These are phyloP conservation scores for Fusarium kyushuense DNA, from an alignment of 2,329 filamentous ascomycete genomes.

Conservation along the genomic window DNA sequence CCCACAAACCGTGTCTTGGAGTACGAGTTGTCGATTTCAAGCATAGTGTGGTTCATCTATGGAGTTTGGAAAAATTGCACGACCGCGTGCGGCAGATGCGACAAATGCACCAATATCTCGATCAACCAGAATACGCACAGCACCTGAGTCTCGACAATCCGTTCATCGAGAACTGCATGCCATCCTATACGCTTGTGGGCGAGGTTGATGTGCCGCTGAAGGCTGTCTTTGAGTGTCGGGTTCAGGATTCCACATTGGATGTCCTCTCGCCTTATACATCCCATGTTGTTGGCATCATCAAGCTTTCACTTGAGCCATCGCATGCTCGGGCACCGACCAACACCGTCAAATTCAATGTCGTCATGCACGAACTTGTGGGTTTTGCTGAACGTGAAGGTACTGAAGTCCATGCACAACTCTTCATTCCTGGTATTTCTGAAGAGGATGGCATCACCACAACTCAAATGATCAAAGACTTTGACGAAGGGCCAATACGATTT, in stretches of 20 bases:
- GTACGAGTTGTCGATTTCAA: conserved; percentile 93
- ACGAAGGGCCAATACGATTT: conserved; percentile 91
- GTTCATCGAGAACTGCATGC: conserved; percentile 91
- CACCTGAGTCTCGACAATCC: conserved; percentile 94
- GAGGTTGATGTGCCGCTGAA: conserved; percentile 92
- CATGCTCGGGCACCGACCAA: conserved; percentile 91
- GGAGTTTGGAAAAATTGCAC: conserved; percentile 93
- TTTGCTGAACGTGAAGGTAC: conserved; percentile 97
- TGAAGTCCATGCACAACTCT: conserved; percentile 96
- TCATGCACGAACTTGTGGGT: conserved; percentile 95
- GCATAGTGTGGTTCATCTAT: conserved; percentile 86
- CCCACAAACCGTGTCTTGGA: conserved; percentile 89
- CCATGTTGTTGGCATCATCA: conserved; percentile 89
- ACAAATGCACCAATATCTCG: conserved; percentile 95
- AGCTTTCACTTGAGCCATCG: conserved; percentile 91
- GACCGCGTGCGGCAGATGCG: conserved; percentile 91
- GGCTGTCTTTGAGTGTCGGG: conserved; percentile 92
- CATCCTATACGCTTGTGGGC: conserved; percentile 90
- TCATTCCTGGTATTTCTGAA: conserved; percentile 89
- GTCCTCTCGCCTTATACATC: conserved; percentile 93
- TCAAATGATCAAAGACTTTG: conserved; percentile 92
- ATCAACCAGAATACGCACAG: conserved; percentile 92
- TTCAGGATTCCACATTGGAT: conserved; percentile 93
- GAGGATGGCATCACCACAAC: conserved; percentile 94
- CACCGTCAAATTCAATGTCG: conserved; percentile 97